Conservation (phyloP, 371 early-diverging fungal genomes). For the Mortierella sp. region DNA sequence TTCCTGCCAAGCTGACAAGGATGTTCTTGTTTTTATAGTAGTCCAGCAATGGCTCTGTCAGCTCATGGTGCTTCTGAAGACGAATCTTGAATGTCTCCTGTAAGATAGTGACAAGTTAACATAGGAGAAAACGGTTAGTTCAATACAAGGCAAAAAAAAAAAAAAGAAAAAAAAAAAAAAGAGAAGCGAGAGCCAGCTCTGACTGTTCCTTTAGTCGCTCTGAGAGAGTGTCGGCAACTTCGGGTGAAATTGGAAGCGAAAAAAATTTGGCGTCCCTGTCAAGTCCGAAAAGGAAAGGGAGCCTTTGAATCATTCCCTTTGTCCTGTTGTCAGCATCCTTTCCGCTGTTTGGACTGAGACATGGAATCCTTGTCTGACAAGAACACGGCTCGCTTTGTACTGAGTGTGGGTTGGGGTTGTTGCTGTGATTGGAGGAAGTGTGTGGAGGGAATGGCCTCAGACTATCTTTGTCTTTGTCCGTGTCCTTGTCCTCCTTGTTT, state of each 20-base stretch:
- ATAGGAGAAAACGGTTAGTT: neutral
- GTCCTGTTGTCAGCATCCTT: neutral
- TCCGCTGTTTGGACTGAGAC: neutral
- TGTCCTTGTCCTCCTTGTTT: neutral
- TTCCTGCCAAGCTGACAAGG: conserved; percentile 78
- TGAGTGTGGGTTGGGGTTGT: neutral
- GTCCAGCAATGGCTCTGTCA: conserved; percentile 86
- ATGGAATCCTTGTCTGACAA: neutral
- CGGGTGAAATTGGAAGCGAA: conserved; percentile 35
- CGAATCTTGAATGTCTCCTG: conserved; percentile 86
- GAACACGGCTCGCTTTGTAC: neutral
- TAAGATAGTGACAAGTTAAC: neutral
- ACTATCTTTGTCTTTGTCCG: neutral
- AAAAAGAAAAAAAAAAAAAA: neutral
- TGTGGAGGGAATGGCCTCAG: neutral
- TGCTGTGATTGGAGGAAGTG: neutral
- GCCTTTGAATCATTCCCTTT: neutral
- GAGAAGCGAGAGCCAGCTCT: neutral
- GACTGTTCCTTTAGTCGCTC: neutral
- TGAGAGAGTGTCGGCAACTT: neutral
- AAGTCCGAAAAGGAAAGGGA: neutral
- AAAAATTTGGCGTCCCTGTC: neutral
- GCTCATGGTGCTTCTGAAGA: conserved; percentile 80
- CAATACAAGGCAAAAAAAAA: neutral
- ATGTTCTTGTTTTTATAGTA: conserved; percentile 77